phyloP scores from a whole-genome alignment of 1,284 basidiomycete genomes.

The Serendipita sp. region DNA sequence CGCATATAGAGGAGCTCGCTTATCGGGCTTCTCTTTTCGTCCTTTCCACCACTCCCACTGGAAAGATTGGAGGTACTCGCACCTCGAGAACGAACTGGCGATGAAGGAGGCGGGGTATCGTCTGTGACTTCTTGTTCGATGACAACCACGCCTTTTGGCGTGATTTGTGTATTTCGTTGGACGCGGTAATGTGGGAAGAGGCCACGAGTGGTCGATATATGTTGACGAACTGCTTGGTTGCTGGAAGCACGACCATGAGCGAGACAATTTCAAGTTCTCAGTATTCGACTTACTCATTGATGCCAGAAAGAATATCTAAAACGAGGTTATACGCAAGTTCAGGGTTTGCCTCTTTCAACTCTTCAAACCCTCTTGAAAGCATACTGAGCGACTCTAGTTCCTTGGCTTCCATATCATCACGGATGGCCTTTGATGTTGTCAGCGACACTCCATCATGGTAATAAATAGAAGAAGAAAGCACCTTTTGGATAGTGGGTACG shows the following conservation, averaged over 20 bases:
- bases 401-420: slow-evolving; percentile 72
- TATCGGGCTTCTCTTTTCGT: slow-evolving; percentile 44
- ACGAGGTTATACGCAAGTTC: slow-evolving; percentile 75
- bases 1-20: slow-evolving; percentile 89
- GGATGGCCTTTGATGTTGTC: slow-evolving; percentile 39
- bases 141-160: slow-evolving; percentile 59
- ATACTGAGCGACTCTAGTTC: slow-evolving; percentile 83
- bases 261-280: not conserved
- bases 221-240: slow-evolving; percentile 55
- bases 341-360: slow-evolving; percentile 68
- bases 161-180: slow-evolving; percentile 68
- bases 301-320: slow-evolving; percentile 77
- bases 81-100: slow-evolving; percentile 13
- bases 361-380: slow-evolving; percentile 77
- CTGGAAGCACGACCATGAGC: slow-evolving; percentile 26
- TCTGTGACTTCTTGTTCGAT: slow-evolving; percentile 57
- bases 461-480: slow-evolving; percentile 24
- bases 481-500: slow-evolving; percentile 59
- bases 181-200: slow-evolving; percentile 68
- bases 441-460: not conserved
- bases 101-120: slow-evolving; percentile 19
- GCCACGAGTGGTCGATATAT: slow-evolving; percentile 57
- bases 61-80: slow-evolving; percentile 6
- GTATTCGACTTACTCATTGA: slow-evolving; percentile 60
- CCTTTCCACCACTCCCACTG: slow-evolving; percentile 6